Evolutionary conservation across 1,139 yeast genomes (phyloP).

Genomic region (Blastobotrys buckinghamii): DNA sequence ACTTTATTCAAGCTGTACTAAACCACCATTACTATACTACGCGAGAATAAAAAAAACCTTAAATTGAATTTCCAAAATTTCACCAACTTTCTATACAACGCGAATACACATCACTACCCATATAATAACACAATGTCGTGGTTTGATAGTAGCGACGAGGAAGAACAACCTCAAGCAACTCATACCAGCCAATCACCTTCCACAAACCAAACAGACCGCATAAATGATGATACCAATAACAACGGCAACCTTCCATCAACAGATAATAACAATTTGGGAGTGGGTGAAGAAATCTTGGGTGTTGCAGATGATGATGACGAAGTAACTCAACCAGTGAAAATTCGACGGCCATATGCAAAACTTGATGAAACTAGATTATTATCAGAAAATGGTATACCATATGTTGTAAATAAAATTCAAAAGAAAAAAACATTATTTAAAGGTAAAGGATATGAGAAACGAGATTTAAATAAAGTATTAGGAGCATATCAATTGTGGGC

Average conservation of each 20-base stretch:
- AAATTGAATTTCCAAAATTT: too few species aligned
- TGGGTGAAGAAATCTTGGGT: slow-evolving; percentile 19
- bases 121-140: too few species aligned
- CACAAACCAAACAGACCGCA: too few species aligned
- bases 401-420: slow-evolving; percentile 23
- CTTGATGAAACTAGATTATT: slow-evolving; percentile 34
- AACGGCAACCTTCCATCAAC: not conserved
- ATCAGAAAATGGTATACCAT: slow-evolving; percentile 32
- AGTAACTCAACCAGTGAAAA: slow-evolving; percentile 29
- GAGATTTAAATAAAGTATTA: slow-evolving; percentile 45
- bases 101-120: too few species aligned
- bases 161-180: not conserved
- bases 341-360: slow-evolving; percentile 27
- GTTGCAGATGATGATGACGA: slow-evolving; percentile 24
- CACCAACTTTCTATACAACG: too few species aligned
- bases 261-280: slow-evolving; percentile 15
- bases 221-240: not conserved
- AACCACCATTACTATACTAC: too few species aligned
- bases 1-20: too few species aligned
- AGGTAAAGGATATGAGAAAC: slow-evolving; percentile 38
- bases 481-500: slow-evolving; percentile 82
- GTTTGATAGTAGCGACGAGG: not conserved
- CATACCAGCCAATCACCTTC: not conserved
- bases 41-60: too few species aligned
- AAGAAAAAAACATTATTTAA: slow-evolving; percentile 26